Evolutionary conservation across 179 eudicot species (phyloP), one percentile per base, ranked within the genome.

Genomic region (Patellifolia procumbens): DNA sequence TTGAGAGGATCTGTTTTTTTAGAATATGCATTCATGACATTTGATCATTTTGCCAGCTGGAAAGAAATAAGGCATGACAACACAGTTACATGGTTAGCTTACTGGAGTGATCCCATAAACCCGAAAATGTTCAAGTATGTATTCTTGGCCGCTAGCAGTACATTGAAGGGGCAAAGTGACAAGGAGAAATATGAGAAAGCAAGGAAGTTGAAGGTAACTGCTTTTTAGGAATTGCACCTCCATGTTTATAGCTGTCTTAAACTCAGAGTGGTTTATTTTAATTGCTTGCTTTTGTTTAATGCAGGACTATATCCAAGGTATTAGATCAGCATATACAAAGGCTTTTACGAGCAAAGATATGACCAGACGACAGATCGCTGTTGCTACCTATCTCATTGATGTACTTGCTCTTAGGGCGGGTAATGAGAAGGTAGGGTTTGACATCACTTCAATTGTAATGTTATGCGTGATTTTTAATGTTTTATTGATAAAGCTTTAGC

Each of bases 81-180:
- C 77, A 93, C 99, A n/a, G 99, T 95, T 62, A 95, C 99, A 66
- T 95, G 99, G 99, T 86, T 95, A 74, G 99, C 99, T 13, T 95
- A 61, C 76, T 95, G 99, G 99, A 89, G 81, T 82, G 99, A 95
- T 83, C 99, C 99, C 71, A 93, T 95, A 31, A 95, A 95, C 85
- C 89, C 88, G 28, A 95, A 87, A 84, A 93, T 90, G 84, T 92
- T 93, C 88, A 95, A 95, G 79, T 95, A 95, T 52, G 98, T 95
- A 63, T 95, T 95, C 82, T 81, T 95, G 85, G 99, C 93, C 52
- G 92, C 99, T 51, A 95, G 98, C 85, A 95, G 99, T 88, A 67
- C 92, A 24, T 80, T 93, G 77, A 95, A 95, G 83, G 99, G 99
- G 73, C 99, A 93, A 80, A 95, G 99, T 85, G 98, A 95, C 85